Evolutionary conservation across 2,329 filamentous ascomycete species (phyloP), one percentile per base, ranked within the genome.

Genomic region (Cryphonectria parasitica): DNA sequence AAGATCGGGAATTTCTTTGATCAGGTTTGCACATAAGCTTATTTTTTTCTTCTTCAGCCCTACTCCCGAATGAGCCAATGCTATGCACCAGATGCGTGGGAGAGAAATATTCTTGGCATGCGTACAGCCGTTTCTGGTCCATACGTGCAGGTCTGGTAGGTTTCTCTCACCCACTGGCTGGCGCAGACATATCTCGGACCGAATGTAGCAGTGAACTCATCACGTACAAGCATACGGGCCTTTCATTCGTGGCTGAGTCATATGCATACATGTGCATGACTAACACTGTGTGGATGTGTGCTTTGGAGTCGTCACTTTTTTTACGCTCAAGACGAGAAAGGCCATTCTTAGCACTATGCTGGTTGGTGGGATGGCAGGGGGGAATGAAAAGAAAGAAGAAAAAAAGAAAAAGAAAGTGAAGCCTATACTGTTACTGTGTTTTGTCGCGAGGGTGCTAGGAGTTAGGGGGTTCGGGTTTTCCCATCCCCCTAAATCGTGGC

Each of bases 11-110:
- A 58, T 19, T 58, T 58, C 6, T 31, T 13, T 31, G 54, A 58
- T 58, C 54, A 58, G 54, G 31, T 58, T 31, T 31, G 28, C 54
- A 8, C 54, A 58, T 58, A 58, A 58, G 54, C 54, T 58, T 58
- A 34, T 34, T 31, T 31, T 19, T 5, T 11, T 39, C 36, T 36
- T 36, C 52, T 58, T 17, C 54, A 58, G 28, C 54, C 54, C 54
- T 58, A 17, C 54, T 58, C 28, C 54, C 54, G 15, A 58, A 31
- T 5, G 34, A 4, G 7, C 22, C 8, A 1, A n/a, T n/a, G 22
- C 45, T 11, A 15, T 13, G 15, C 34, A 31, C 5, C 15, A 34
- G 54, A 31, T 58, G 54, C 28, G 10, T 58, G 15, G 25, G 54
- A 56, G 54, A 34, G 1, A 58, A 17, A 2, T 54, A 25, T 56